A percentile compares a stretch with the other conserved stretches of the same genome.
These are phyloP conservation scores for Anthracocystis walkeri DNA, from an alignment of 1,284 basidiomycete species.

Conservation along the genomic window DNA sequence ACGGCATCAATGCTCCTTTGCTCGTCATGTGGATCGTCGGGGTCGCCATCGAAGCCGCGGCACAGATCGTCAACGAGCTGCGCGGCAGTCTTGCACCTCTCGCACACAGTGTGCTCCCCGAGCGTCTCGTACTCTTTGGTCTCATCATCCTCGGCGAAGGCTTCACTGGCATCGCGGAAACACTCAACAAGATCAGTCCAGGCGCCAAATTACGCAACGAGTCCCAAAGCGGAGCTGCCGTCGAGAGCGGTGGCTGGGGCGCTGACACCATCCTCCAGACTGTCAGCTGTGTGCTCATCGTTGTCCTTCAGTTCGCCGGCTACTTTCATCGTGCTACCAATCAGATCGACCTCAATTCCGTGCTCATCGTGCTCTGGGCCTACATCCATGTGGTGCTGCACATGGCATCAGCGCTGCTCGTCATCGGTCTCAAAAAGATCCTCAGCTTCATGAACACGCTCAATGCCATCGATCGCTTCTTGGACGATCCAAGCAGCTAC, in stretches of 20 bases:
- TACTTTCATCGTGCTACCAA: slow-evolving; percentile 42
- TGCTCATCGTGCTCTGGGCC: slow-evolving; percentile 39
- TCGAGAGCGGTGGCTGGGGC: slow-evolving; percentile 49
- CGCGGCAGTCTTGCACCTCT: slow-evolving; percentile 28
- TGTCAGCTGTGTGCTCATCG: slow-evolving; percentile 35
- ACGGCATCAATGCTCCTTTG: slow-evolving; percentile 18
- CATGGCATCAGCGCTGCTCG: slow-evolving; percentile 44
- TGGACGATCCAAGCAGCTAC: slow-evolving; percentile 17
- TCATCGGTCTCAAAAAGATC: slow-evolving; percentile 47
- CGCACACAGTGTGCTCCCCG: slow-evolving; percentile 25
- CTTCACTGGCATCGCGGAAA: slow-evolving; percentile 40
- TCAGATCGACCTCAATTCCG: slow-evolving; percentile 23
- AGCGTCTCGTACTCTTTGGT: slow-evolving; percentile 41
- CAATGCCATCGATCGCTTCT: slow-evolving; percentile 26
- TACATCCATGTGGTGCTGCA: slow-evolving; percentile 46
- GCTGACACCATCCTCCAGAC: slow-evolving; percentile 38
- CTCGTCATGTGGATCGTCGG: slow-evolving; percentile 50
- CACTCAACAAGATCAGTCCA: slow-evolving; percentile 47
- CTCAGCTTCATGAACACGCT: slow-evolving; percentile 45
- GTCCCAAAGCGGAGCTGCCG: slow-evolving; percentile 6
- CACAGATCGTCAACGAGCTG: slow-evolving; percentile 33
- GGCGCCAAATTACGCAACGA: slow-evolving; percentile 24
- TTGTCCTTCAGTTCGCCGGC: slow-evolving; percentile 42
- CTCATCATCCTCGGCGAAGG: slow-evolving; percentile 53
- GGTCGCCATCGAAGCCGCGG: slow-evolving; percentile 26